Evolutionary conservation across 495 filamentous ascomycete genomes (phyloP).

Genomic region (Penicillium argentinense): DNA sequence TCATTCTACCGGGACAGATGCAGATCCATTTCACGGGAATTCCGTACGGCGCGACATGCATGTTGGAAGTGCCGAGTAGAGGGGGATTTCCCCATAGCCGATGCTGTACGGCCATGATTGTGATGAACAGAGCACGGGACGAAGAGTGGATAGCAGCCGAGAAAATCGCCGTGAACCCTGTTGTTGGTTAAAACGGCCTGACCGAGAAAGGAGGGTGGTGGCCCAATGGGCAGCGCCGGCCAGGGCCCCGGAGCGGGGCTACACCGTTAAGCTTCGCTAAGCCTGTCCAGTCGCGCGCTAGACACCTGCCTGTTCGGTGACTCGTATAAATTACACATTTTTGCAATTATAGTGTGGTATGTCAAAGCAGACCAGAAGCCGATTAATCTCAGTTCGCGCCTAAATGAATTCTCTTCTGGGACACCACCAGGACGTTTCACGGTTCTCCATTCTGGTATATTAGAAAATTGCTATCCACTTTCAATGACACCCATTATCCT

Average conservation of each 20-base stretch:
- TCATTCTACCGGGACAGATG: background rate
- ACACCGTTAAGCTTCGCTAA: conserved; percentile 19
- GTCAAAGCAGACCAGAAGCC: too few relatives aligned
- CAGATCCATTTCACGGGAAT: background rate
- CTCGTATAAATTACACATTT: conserved; percentile 1
- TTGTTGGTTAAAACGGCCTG: too few relatives aligned
- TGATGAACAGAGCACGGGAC: background rate
- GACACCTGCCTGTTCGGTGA: background rate
- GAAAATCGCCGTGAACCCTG: too few relatives aligned
- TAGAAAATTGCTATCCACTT: too few relatives aligned
- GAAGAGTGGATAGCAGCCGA: background rate
- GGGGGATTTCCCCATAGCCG: too few relatives aligned
- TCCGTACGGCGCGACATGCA: background rate
- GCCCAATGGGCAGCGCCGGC: background rate
- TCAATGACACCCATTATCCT: too few relatives aligned
- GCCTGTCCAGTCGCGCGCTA: conserved; percentile 1
- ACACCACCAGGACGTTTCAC: too few relatives aligned
- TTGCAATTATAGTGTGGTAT: too few relatives aligned
- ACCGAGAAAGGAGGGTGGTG: background rate
- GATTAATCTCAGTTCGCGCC: too few relatives aligned
- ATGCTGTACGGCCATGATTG: background rate
- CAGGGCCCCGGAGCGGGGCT: background rate
- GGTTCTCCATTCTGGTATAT: too few relatives aligned
- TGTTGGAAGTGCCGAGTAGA: background rate
- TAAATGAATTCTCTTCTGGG: too few relatives aligned